These are phyloP conservation scores for Paraglomus brasilianum DNA, from an alignment of 192 early-diverging fungal species.

Conservation along the genomic window DNA sequence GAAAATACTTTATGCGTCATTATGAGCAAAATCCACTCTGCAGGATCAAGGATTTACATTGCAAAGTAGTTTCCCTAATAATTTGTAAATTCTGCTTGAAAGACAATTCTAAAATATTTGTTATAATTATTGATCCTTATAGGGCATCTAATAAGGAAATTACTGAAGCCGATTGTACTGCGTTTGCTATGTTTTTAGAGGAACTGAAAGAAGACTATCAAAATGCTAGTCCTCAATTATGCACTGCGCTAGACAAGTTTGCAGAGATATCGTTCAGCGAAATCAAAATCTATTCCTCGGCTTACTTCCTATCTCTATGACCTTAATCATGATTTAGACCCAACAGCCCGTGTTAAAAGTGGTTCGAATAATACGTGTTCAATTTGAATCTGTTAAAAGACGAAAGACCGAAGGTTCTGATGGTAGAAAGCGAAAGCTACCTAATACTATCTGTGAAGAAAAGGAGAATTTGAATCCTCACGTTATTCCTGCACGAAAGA, in stretches of 20 bases:
- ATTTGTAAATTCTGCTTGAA: constrained; percentile 1
- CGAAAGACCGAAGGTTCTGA: not conserved
- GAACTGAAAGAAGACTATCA: constrained; percentile 7
- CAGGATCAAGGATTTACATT: constrained; percentile 3
- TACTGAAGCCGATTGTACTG: too few species aligned
- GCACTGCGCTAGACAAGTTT: too few species aligned
- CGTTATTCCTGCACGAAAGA: not conserved
- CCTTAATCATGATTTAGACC: constrained; percentile 6
- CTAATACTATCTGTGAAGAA: not conserved
- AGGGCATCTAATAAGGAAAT: not conserved
- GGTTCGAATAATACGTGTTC: not conserved
- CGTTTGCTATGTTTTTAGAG: not conserved
- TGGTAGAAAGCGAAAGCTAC: not conserved
- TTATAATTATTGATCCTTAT: not conserved
- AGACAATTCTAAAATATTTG: not conserved
- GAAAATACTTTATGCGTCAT: not conserved
- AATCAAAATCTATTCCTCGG: constrained; percentile 5
- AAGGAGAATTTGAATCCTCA: not conserved
- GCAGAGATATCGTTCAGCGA: not conserved
- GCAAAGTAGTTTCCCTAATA: not conserved
- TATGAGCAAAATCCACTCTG: not conserved
- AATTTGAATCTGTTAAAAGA: constrained; percentile 4
- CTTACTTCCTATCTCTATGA: constrained; percentile 1
- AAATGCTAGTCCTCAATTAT: not conserved
- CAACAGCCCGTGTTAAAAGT: not conserved